Base-by-base conservation (phyloP, 1,284 basidiomycete species). In the Cryptococcus jaspeensis region DNA sequence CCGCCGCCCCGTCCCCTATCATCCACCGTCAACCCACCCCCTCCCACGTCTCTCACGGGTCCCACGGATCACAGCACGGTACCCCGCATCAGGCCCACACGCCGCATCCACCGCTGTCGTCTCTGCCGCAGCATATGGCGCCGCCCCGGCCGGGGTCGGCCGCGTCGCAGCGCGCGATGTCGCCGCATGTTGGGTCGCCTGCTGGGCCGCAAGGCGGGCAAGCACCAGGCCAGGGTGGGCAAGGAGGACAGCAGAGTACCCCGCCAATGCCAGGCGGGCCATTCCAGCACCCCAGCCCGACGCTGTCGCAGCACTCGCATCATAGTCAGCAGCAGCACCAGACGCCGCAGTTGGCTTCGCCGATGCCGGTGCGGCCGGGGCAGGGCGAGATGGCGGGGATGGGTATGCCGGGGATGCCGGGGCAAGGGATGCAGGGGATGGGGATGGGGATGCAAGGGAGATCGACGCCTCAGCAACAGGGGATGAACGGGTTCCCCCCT, bases 81-180 rank as follows among this genome's bases (percentile, higher is more conserved):
- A 58, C 37, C 46, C 54, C 54, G 28, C 51, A 55, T 18, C 55
- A 56, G 38, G 42, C 45, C n/a, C 40, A 50, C 37, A 42, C 60
- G 32, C 52, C 56, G 18, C 66, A 70, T 37, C 55, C 52, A 18
- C 63, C 60, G 9, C 42, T 68, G 22, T 74, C 72, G 4, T 65
- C 66, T 50, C 47, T 76, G 25, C 74, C 74, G 9, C 71, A 69
- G 50, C 72, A 76, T 50, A 70, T 76, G 71, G 69, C 62, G 7
- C 70, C 67, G 3, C 65, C 67, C 23, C 69, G 74, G 15, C 72
- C 74, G 0, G 63, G 59, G 1, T 76, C 74, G 5, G 62, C 71
- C 5, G 67, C 71, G 1, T 72, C 71, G 2, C 72, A 73, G 38
- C 60, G 68, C 13, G 65, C 68, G 5, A 54, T 60, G 5, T 71